Evolutionary conservation across 2,329 filamentous ascomycete species (phyloP), one percentile per base, ranked within the genome.

Genomic region (Calycina marina): DNA sequence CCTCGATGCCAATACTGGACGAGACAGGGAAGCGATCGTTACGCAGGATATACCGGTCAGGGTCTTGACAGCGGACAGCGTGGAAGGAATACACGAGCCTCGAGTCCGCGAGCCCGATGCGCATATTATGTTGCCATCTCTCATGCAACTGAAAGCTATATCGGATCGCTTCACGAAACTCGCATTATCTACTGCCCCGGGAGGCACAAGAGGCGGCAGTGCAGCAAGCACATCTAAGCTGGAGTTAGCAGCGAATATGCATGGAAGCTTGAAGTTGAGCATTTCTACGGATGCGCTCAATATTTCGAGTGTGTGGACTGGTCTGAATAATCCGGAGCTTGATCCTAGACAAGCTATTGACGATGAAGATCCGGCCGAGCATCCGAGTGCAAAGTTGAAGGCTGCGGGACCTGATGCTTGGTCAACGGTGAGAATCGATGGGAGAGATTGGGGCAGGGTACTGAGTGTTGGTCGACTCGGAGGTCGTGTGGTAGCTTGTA

Each of bases 1-100:
- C 16, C 56, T 75, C 14, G 71, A 67, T 53, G 72, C 61, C 43
- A 69, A 52, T 44, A 65, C 71, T 14, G 59, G 63, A 26, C 66
- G 78, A 35, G 82, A 88, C 49, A 77, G 84, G 45, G 86, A 94
- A 54, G 93, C 90, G 40, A 69, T 92, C 46, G 80, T 98, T 49
- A 93, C 85, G 1, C 90, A 98, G 52, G 85, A 96, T 56, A 80
- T 98, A 24, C 90, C 90, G n/a, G 79, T 96, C 26, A 77, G 86
- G 12, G 85, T 98, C 2, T 69, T 98, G 6, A 75, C 82, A 36
- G 76, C 82, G 2, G 72, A 79, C 32, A 78, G 73, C 0, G 84
- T 96, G n/a, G 81, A 90, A 49, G 80, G 76, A n/a, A 75, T 96
- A 40, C 84, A 93, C 60, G 88, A 98, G 59, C 90, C 90, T 10